Percentiles rank a stretch among this genome's conserved stretches.
These are phyloP conservation scores for Starmerella roubikii DNA, from an alignment of 805 yeast genomes.

Conservation along the genomic window DNA sequence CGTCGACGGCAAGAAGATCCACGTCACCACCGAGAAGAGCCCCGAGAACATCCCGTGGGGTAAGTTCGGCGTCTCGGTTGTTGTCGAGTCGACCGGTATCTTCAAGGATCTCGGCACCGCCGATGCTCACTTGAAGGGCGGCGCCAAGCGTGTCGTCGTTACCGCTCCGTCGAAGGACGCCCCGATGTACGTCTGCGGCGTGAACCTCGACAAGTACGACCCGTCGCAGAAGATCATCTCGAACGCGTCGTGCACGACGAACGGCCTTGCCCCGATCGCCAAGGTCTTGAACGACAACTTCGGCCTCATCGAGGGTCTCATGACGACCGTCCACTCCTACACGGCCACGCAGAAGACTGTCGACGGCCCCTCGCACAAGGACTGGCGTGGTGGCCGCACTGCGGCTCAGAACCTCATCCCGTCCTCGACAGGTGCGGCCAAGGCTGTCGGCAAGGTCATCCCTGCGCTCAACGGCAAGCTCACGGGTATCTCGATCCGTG, in stretches of 20 bases:
- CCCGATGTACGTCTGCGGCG: conserved; percentile 92
- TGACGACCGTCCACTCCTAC: conserved; percentile 94
- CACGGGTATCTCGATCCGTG: conserved; percentile 89
- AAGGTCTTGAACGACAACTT: conserved; percentile 75
- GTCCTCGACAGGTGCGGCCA: conserved; percentile 94
- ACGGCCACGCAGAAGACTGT: conserved; percentile 95
- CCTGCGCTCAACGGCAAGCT: conserved; percentile 84
- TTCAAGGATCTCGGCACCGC: conserved; percentile 76
- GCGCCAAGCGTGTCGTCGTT: conserved; percentile 90
- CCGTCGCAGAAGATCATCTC: conserved; percentile 65
- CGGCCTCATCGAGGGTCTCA: conserved; percentile 82
- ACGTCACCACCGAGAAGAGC: conserved; percentile 68
- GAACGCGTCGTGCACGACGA: conserved; percentile 92
- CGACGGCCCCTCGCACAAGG: conserved; percentile 94
- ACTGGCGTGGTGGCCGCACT: conserved; percentile 98
- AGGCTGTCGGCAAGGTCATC: conserved; percentile 92
- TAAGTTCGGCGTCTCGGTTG: conserved; percentile 59
- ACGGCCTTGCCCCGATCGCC: conserved; percentile 90
- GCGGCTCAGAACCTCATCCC: conserved; percentile 93
- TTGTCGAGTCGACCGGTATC: conserved; percentile 89
- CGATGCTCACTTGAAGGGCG: conserved; percentile 70
- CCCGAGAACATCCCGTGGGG: conserved; percentile 87
- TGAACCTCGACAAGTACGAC: conserved; percentile 67
- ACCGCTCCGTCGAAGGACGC: conserved; percentile 92
- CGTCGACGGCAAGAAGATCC: conserved; percentile 54